Conservation (phyloP, 768 basidiomycete genomes). For the Phaffia tasmanica region DNA sequence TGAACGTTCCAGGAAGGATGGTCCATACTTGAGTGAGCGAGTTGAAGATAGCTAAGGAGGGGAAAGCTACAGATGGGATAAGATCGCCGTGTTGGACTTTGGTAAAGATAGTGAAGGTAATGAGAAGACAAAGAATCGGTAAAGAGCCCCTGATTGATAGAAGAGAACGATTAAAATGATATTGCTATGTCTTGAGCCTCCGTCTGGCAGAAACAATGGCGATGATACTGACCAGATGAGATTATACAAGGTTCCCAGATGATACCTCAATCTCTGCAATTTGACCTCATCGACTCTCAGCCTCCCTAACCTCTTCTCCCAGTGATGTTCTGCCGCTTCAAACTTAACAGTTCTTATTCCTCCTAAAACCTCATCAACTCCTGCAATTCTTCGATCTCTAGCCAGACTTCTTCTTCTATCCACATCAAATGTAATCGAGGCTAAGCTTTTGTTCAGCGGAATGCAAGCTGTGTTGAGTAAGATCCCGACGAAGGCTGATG, state of each 20-base stretch:
- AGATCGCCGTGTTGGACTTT: conserved; percentile 35
- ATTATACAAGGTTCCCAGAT: conserved; percentile 15
- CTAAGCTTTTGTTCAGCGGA: conserved; percentile 19
- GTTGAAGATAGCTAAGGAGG: conserved; percentile 56
- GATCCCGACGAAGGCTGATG: conserved; percentile 13
- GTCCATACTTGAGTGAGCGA: conserved; percentile 45
- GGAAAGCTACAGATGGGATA: conserved; percentile 79
- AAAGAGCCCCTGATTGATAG: conserved; percentile 6
- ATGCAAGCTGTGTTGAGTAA: conserved; percentile 7
- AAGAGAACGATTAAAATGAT: background rate
- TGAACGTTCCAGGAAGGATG: conserved; percentile 70
- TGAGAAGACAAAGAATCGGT: conserved; percentile 8
- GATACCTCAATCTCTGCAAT: conserved; percentile 13
- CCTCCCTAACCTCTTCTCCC: conserved; percentile 13
- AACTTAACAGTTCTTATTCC: conserved; percentile 20
- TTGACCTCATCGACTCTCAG: conserved; percentile 14
- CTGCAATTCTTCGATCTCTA: conserved; percentile 7
- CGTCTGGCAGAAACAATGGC: background rate
- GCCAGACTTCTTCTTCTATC: conserved; percentile 3
- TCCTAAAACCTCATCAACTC: conserved; percentile 20
- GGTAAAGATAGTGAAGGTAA: conserved; percentile 13
- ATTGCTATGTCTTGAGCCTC: background rate
- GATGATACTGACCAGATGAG: conserved; percentile 12
- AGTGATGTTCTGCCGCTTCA: conserved; percentile 15
- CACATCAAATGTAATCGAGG: conserved; percentile 15